Base-by-base conservation (phyloP, 345 rosid genomes). In the Abelmoschus esculentus region DNA sequence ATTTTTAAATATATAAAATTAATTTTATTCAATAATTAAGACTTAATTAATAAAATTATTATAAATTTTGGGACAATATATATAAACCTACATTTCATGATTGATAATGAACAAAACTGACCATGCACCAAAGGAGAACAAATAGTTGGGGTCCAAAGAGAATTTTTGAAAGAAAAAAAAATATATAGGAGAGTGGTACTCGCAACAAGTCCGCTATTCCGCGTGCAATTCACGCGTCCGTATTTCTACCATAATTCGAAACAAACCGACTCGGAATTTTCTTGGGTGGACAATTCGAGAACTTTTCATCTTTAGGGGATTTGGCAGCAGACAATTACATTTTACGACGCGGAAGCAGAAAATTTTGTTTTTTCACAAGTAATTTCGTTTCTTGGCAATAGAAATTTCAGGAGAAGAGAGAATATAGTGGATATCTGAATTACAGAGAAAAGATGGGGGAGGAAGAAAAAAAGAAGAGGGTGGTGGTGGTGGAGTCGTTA, bases 401-500 rank as follows among this genome's bases (percentile, higher is more conserved):
- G 7, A 17, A 40, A 7, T 8, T 38, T 18, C 49, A 15, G 49
- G 66, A 11, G 36, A 13, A 7, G 50, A 11, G 3, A 11, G 52
- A 61, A 7, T 44, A 2, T 4, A 44, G 57, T 18, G 57, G 69
- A 18, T 22, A 18, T 63, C 52, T 19, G 67, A 42, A 11, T 13
- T 12, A 9, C 19, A 55, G 3, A 17, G 57, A 17, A 17, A 53
- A 62, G 40, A 77, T 73, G 85, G 85, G 70, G 22, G 82, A 76
- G 49, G 88, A 77, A 42, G 86, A 76, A 53, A 72, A 74, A 44
- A 22, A 22, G 26, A 83, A 77, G 83, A 89, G 73, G 82, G 80
- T 91, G 72, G 80, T 91, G 72, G 81, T 74, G 79, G 87, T 82
- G 75, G 99, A 95, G 79, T 91, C 97, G 28, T 74, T 91, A 70